Conservation (phyloP, 1,284 basidiomycete genomes). For the Cryptococcus sp. region DNA sequence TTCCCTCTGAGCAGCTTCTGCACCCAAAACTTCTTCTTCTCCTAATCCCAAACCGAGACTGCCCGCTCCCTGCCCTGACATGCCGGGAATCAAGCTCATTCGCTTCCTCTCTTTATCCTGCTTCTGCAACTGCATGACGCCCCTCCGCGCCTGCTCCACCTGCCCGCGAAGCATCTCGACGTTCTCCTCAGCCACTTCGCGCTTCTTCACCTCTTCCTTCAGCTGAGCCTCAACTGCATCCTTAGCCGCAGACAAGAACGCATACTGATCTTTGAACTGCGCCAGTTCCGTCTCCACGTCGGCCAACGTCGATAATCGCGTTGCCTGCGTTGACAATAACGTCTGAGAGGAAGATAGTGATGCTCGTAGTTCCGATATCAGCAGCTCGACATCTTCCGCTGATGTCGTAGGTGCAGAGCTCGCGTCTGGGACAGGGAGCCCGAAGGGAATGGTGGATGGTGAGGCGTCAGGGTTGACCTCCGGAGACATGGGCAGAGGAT, state of each 20-base stretch:
- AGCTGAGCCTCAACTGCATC: conserved; percentile 64
- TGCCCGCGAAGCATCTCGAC: conserved; percentile 77
- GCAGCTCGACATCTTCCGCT: conserved; percentile 6
- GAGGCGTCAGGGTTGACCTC: conserved; percentile 7
- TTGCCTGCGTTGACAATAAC: conserved; percentile 28
- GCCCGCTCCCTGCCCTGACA: neutral
- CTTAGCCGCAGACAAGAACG: conserved; percentile 44
- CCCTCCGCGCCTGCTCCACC: conserved; percentile 87
- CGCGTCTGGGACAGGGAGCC: conserved; percentile 1
- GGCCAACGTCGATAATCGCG: conserved; percentile 27
- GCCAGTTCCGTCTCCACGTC: conserved; percentile 43
- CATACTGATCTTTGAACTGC: conserved; percentile 45
- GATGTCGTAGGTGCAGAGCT: neutral
- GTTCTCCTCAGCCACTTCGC: conserved; percentile 75
- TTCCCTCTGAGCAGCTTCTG: conserved; percentile 4
- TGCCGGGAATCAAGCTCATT: conserved; percentile 55
- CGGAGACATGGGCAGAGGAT: conserved; percentile 16
- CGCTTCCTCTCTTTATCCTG: conserved; percentile 68
- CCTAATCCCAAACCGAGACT: conserved; percentile 17
- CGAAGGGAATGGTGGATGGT: conserved; percentile 5
- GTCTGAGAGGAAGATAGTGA: conserved; percentile 32
- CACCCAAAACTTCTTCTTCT: conserved; percentile 11
- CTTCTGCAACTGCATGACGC: conserved; percentile 82
- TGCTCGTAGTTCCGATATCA: conserved; percentile 27
- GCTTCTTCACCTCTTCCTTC: conserved; percentile 62